Percentiles rank a stretch among this genome's conserved stretches.
phyloP scores from a whole-genome alignment of 192 early-diverging fungal species.

The Coemansia sp. region DNA sequence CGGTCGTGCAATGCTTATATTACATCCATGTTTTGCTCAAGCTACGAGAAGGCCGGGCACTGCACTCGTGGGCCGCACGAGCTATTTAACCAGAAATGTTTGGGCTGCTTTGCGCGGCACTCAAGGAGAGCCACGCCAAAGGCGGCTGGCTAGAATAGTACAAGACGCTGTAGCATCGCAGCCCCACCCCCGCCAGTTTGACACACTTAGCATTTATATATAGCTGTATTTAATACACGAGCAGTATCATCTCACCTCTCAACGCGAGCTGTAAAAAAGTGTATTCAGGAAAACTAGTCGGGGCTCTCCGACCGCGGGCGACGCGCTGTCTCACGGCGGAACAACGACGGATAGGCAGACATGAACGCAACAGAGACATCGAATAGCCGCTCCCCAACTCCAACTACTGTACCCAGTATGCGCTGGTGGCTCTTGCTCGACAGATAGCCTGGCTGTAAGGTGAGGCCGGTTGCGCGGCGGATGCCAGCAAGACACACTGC shows the following conservation, averaged over 20 bases:
- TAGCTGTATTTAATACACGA: not conserved
- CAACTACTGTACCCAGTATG: constrained; percentile 42
- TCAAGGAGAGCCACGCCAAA: constrained; percentile 34
- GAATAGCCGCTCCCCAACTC: constrained; percentile 46
- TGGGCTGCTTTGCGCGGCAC: constrained; percentile 43
- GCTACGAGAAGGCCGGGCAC: constrained; percentile 26
- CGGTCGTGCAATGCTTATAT: constrained; percentile 38
- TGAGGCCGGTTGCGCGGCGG: constrained; percentile 49
- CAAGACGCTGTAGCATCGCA: not conserved
- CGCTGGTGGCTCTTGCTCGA: constrained; percentile 39
- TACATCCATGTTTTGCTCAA: constrained; percentile 46
- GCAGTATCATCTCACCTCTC: not conserved
- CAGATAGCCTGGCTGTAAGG: constrained; percentile 28
- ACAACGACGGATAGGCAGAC: constrained; percentile 46
- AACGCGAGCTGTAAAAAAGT: too few species aligned
- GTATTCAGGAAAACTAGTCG: not conserved
- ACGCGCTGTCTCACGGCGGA: constrained; percentile 27
- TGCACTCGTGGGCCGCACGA: constrained; percentile 33
- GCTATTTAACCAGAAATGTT: constrained; percentile 31
- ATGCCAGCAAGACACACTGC: constrained; percentile 51
- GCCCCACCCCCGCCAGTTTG: not conserved
- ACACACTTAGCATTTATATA: not conserved
- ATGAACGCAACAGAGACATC: constrained; percentile 53
- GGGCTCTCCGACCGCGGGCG: constrained; percentile 12
- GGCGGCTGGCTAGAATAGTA: constrained; percentile 8